phyloP scores from a whole-genome alignment of 768 basidiomycete species.

The Hericium rajendrae region DNA sequence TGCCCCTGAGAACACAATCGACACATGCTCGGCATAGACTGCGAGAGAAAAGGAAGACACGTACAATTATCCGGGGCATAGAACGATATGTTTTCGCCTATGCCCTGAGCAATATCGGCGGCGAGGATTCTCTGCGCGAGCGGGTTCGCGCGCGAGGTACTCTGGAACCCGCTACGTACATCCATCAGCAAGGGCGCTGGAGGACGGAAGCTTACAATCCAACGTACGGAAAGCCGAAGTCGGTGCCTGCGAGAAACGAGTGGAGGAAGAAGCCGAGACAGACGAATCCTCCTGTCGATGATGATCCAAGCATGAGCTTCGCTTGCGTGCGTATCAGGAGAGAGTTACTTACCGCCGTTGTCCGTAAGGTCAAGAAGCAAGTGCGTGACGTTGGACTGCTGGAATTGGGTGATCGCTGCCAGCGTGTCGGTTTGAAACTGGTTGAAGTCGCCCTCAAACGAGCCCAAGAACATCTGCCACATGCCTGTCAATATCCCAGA shows the following conservation, averaged over 20 bases:
- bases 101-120: conserved; percentile 37
- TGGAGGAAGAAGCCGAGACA: conserved; percentile 56
- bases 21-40: neutral
- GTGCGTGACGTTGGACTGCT: conserved; percentile 37
- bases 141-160: conserved; percentile 41
- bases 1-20: conserved; percentile 11
- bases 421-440: conserved; percentile 43
- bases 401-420: conserved; percentile 35
- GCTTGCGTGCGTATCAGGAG: neutral
- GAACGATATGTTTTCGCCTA: conserved; percentile 27
- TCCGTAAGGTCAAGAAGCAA: conserved; percentile 51
- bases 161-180: conserved; percentile 41
- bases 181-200: too few species aligned
- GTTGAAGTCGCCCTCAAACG: conserved; percentile 41
- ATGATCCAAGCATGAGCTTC: too few species aligned
- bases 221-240: conserved; percentile 42
- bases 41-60: conserved; percentile 7
- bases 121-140: conserved; percentile 52
- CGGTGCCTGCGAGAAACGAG: conserved; percentile 41
- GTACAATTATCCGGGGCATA: conserved; percentile 47
- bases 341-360: conserved; percentile 42
- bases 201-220: neutral
- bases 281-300: conserved; percentile 38
- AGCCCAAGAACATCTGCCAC: conserved; percentile 50
- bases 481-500: neutral